Conservation (phyloP, 345 rosid genomes). For the Nephelium lappaceum region DNA sequence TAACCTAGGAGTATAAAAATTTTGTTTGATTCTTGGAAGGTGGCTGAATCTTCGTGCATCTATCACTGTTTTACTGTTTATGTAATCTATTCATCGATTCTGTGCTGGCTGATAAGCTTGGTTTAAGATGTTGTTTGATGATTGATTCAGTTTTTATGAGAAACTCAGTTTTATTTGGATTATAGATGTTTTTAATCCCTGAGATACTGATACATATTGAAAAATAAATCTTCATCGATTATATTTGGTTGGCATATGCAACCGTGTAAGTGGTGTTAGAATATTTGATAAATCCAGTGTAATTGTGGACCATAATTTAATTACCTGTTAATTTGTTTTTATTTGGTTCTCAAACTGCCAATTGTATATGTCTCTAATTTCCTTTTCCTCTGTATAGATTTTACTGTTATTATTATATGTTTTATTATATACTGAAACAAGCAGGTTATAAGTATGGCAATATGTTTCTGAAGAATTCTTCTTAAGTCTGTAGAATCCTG, state of each 20-base stretch:
- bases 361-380: background rate
- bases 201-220: background rate
- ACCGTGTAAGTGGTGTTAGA: background rate
- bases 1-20: too few relatives aligned
- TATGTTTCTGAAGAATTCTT: background rate
- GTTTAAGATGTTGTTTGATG: too few relatives aligned
- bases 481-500: background rate
- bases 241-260: background rate
- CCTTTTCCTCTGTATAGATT: background rate
- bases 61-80: background rate
- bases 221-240: background rate
- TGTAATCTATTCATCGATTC: background rate
- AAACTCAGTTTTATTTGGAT: too few relatives aligned
- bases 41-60: background rate
- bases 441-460: too few relatives aligned
- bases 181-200: background rate
- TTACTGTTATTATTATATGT: background rate
- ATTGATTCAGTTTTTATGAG: too few relatives aligned
- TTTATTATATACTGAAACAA: background rate
- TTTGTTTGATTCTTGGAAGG: background rate
- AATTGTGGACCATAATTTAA: background rate
- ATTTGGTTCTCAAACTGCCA: background rate
- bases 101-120: background rate
- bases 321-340: too few relatives aligned
- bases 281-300: background rate